Evolutionary conservation across 2,329 filamentous ascomycete species (phyloP).

Genomic region (Trichoderma endophyticum): DNA sequence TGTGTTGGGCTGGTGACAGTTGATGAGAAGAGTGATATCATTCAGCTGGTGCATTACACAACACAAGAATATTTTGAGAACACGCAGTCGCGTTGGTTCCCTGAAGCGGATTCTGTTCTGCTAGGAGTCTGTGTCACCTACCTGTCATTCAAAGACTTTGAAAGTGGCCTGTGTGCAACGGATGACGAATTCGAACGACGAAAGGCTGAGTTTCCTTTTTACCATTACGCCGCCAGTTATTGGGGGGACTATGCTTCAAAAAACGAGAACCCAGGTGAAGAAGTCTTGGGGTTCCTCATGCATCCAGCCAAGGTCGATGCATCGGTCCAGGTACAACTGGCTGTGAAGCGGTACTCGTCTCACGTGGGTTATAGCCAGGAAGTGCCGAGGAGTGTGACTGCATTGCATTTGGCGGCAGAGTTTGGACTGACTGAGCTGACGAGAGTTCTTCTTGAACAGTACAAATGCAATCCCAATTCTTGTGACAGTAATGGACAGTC

Average conservation of each 20-base stretch:
- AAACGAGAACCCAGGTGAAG: neutral
- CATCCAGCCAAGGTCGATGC: neutral
- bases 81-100: slow-evolving; percentile 31
- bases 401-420: neutral
- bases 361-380: neutral
- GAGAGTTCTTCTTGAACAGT: neutral
- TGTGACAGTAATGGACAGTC: neutral
- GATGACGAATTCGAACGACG: neutral
- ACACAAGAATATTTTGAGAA: slow-evolving; percentile 43
- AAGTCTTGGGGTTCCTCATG: neutral
- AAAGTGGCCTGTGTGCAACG: neutral
- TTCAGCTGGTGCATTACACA: slow-evolving; percentile 46
- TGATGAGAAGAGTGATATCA: slow-evolving; percentile 36
- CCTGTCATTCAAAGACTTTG: slow-evolving; percentile 34
- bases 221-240: neutral
- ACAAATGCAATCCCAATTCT: neutral
- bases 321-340: neutral
- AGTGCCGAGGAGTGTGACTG: neutral
- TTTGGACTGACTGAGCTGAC: neutral
- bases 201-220: neutral
- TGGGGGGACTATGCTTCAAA: neutral
- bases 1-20: slow-evolving; percentile 43
- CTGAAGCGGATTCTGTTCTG: slow-evolving; percentile 29
- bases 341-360: neutral
- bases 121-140: slow-evolving; percentile 35